Conservation (phyloP, 2,329 filamentous ascomycete genomes). For the Daldinia eschscholtzii region DNA sequence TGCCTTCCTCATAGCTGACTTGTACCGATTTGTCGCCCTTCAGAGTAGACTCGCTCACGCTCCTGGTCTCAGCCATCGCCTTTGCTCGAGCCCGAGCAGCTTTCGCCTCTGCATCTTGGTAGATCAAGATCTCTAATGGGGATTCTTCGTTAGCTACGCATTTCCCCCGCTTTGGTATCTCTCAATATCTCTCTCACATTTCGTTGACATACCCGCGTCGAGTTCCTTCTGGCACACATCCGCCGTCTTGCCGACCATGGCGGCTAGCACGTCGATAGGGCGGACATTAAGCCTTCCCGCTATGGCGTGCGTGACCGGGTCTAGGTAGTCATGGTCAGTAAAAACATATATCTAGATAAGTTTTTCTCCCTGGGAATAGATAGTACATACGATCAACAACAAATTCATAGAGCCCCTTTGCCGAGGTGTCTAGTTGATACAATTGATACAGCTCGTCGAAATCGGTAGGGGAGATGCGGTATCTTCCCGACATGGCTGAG, state of each 20-base stretch:
- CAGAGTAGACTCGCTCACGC: not conserved
- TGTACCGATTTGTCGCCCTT: not conserved
- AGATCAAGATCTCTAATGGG: slow-evolving; percentile 23
- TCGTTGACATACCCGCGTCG: slow-evolving; percentile 21
- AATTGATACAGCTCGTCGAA: slow-evolving; percentile 39
- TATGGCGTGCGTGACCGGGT: slow-evolving; percentile 30
- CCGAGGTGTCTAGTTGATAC: slow-evolving; percentile 35
- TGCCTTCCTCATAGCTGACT: not conserved
- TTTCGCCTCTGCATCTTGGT: slow-evolving; percentile 26
- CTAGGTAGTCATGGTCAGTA: slow-evolving; percentile 17
- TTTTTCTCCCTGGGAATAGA: not conserved
- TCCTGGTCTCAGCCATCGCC: slow-evolving; percentile 4
- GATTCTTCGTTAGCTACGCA: not conserved
- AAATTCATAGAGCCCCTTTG: slow-evolving; percentile 38
- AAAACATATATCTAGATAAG: not conserved
- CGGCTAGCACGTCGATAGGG: slow-evolving; percentile 37
- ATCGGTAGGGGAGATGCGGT: slow-evolving; percentile 29
- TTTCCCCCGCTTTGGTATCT: too few relatives aligned
- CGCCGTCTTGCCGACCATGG: slow-evolving; percentile 32
- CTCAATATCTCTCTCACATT: not conserved
- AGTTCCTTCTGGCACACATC: slow-evolving; percentile 36
- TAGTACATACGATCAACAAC: slow-evolving; percentile 34
- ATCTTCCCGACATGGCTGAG: slow-evolving; percentile 32
- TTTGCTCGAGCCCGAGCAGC: slow-evolving; percentile 18
- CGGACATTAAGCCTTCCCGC: slow-evolving; percentile 18